phyloP scores from a whole-genome alignment of 2,329 filamentous ascomycete species.

The Cryphonectria japonica region DNA sequence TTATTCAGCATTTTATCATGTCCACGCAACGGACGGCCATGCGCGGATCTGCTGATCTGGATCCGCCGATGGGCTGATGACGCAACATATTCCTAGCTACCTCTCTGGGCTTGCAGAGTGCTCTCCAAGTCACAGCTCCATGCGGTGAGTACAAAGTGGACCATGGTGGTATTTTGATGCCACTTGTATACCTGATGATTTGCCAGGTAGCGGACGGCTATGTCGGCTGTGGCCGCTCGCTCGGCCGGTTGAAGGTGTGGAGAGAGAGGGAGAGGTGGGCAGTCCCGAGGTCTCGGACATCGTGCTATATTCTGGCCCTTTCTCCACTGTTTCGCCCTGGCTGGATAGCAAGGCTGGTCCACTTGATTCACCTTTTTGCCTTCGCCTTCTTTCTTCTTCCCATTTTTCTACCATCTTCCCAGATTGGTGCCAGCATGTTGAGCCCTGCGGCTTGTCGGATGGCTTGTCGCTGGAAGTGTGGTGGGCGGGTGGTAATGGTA shows the following conservation, averaged over 20 bases:
- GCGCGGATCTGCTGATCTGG: not conserved
- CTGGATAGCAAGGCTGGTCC: not conserved
- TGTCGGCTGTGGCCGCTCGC: conserved; percentile 1
- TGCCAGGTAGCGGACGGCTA: not conserved
- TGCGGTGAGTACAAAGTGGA: conserved; percentile 5
- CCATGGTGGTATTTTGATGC: not conserved
- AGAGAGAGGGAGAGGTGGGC: not conserved
- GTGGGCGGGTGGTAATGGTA: not conserved
- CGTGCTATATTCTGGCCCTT: not conserved
- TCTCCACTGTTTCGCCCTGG: not conserved
- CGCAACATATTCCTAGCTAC: not conserved
- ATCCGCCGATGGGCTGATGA: conserved; percentile 1
- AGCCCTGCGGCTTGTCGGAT: not conserved
- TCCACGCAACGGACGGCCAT: not conserved
- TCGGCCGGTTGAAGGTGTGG: not conserved
- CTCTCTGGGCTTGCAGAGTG: not conserved
- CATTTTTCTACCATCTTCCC: too few relatives aligned
- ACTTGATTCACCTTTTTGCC: not conserved
- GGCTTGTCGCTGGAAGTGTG: not conserved
- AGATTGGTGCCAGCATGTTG: not conserved
- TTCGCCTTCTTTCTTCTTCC: too few relatives aligned
- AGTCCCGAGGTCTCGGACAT: conserved; percentile 1
- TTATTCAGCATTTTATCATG: not conserved
- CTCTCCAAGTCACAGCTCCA: not conserved
- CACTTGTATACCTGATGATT: not conserved